Conservation (phyloP, 2,329 filamentous ascomycete genomes). For the Penicillium glabrum region DNA sequence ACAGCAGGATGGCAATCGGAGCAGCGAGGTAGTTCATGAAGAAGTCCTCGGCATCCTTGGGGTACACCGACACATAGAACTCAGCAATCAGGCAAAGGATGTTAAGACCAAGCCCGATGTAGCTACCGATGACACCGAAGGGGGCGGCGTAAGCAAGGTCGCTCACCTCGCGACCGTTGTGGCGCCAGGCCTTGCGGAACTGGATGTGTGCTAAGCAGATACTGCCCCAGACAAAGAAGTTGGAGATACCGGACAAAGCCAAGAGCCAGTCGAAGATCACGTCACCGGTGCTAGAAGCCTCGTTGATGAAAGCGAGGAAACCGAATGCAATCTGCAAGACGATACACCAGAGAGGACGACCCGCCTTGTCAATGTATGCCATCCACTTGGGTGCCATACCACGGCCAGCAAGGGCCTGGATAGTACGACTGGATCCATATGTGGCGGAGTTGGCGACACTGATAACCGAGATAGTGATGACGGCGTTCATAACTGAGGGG, state of each 20-base stretch:
- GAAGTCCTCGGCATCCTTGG: slow-evolving; percentile 42
- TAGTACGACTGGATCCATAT: slow-evolving; percentile 58
- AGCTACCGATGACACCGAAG: slow-evolving; percentile 63
- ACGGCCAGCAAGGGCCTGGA: slow-evolving; percentile 54
- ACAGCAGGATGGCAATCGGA: slow-evolving; percentile 31
- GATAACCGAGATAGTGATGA: slow-evolving; percentile 63
- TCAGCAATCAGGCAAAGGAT: slow-evolving; percentile 54
- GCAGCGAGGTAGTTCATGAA: slow-evolving; percentile 49
- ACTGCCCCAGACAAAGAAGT: slow-evolving; percentile 66
- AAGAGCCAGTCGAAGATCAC: slow-evolving; percentile 65
- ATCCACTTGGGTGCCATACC: slow-evolving; percentile 48
- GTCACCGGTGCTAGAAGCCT: slow-evolving; percentile 43
- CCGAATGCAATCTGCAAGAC: slow-evolving; percentile 42
- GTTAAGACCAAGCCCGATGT: slow-evolving; percentile 59
- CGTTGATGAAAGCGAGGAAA: slow-evolving; percentile 43
- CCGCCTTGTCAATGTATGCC: slow-evolving; percentile 46
- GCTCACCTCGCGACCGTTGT: slow-evolving; percentile 60
- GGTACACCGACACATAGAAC: slow-evolving; percentile 33
- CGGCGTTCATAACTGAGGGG: slow-evolving; percentile 66
- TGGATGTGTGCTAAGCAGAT: slow-evolving; percentile 69
- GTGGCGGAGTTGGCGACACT: slow-evolving; percentile 60
- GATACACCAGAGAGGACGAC: slow-evolving; percentile 46
- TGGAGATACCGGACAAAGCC: slow-evolving; percentile 62
- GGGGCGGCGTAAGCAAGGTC: slow-evolving; percentile 64
- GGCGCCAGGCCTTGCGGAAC: slow-evolving; percentile 62